Evolutionary conservation across 2,329 filamentous ascomycete species (phyloP), one percentile per base, ranked within the genome.

Genomic region (Penicillium sp.): DNA sequence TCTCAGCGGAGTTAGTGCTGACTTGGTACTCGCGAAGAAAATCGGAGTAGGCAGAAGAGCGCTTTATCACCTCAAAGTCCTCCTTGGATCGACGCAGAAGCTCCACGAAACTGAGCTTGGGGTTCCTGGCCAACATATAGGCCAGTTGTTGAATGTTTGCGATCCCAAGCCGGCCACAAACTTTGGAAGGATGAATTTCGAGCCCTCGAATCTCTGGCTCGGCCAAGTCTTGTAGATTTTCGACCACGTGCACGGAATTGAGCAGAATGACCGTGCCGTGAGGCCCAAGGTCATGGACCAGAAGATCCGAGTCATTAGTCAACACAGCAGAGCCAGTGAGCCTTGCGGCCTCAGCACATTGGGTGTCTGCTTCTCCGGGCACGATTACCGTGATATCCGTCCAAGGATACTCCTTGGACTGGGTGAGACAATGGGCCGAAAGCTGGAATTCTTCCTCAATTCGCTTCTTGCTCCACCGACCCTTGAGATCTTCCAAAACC

Each of bases 241-340:
- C 37, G 6, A 44, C 41, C 8, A 60, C 39, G 20, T 76, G 70
- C 1, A 90, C 60, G 32, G 86, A 82, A 38, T 74, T 71, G 18
- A 94, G 74, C 39, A 90, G 81, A 0, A 80, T 68, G 0, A 94
- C 78, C 1, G 71, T 69, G 0, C 82, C 82, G 1, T 72, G 47
- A 0, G 56, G 32, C 0, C 80, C 82, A 6, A 90, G 71, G 41
- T 86, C 74, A 56, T 89, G 81, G 0, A 90, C 72, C 0, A 94
- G 68, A 6, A 95, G 71, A 56, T 96, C 90, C 0, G 88, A 93
- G 54, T 96, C 90, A n/a, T 79, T 81, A 0, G 87, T 93, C 5
- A 95, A 64, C 17, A 80, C 68, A 11, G 87, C 73, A 2, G 70
- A 67, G 0, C 76, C 77, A 18, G 70, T 56, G 2, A 66, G 46